Base-by-base conservation (phyloP, 768 basidiomycete species). In the Sutorius australiensis region DNA sequence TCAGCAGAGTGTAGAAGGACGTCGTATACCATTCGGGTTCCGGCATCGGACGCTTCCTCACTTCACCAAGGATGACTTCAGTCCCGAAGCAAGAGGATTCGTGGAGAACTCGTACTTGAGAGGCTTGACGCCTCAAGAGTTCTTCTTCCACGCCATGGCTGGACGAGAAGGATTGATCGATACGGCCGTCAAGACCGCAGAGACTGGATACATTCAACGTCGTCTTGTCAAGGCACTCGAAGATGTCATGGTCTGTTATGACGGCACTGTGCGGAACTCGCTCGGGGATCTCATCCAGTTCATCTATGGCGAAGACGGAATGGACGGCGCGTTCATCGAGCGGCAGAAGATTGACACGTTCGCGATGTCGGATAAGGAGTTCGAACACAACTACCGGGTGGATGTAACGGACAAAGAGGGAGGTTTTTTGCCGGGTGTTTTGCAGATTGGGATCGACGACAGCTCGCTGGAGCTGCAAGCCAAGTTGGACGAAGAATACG, bases 61-160 rank as follows among this genome's bases (percentile, higher is more conserved):
- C 70, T 99, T 98, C 73, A 89, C 92, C 1, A 95, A 98, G 75
- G 97, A 98, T 62, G 95, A 98, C 70, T 98, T 95, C 75, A 92
- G 92, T 65, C 94, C 97, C 2, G 95, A 98, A 65, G 89, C 97
- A 6, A 87, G 95, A 50, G 97, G 97, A 16, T 99, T 98, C 68
- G 97, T 99, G 55, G 97, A 98, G 72, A 99, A 99, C 69, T 98
- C 97, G 19, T 98, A 98, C 64, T 78, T 98, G 32, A 89, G 95
- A 51, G 95, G 97, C 24, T 69, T 99, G 54, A 98, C 95, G 3
- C 95, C 97, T 0, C 94, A 98, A 59, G 97, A 99, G 67, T 99
- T 92, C 79, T 98, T 98, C 80, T 98, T 99, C 84, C 97, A 99
- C 71, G 97, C 97, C 51, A 98, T 98, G 95, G 95, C 95, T 63